A percentile compares a stretch with the other conserved stretches of the same genome.
Evolutionary conservation across 1,284 basidiomycete genomes (phyloP).

Genomic region (Pascua guehoae): DNA sequence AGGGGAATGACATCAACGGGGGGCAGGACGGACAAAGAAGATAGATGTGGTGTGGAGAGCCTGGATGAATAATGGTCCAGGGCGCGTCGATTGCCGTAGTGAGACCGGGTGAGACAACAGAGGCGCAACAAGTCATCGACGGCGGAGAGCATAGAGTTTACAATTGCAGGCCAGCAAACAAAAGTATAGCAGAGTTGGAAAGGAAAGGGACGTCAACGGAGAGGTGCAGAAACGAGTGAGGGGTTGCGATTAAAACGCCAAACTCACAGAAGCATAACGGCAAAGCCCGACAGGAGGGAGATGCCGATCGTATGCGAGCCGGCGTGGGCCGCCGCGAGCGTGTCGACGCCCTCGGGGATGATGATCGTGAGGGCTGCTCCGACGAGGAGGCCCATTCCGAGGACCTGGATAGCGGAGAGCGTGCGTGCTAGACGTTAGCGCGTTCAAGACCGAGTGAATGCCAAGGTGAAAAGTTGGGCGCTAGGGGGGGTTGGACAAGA

Average conservation of each 20-base stretch:
- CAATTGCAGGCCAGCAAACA: too few species aligned
- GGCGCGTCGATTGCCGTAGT: too few species aligned
- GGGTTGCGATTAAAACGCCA: neutral
- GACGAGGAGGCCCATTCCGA: slow-evolving; percentile 79
- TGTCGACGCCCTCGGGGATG: slow-evolving; percentile 73
- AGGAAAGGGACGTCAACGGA: slow-evolving; percentile 19
- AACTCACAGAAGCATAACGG: slow-evolving; percentile 72
- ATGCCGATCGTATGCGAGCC: slow-evolving; percentile 59
- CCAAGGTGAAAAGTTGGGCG: neutral
- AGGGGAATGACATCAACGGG: too few species aligned
- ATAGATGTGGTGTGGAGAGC: too few species aligned
- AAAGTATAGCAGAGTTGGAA: too few species aligned
- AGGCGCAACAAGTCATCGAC: too few species aligned
- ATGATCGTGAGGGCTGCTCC: slow-evolving; percentile 86
- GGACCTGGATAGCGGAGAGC: slow-evolving; percentile 61
- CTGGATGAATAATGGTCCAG: too few species aligned
- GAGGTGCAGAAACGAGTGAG: slow-evolving; percentile 23
- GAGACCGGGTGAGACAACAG: too few species aligned
- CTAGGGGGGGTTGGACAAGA: neutral
- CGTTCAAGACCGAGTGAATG: neutral
- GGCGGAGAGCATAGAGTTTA: too few species aligned
- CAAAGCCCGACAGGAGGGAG: slow-evolving; percentile 73
- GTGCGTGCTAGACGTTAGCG: slow-evolving; percentile 50
- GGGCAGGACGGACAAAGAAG: too few species aligned
- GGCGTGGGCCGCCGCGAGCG: slow-evolving; percentile 48